Evolutionary conservation across 1,139 yeast species (phyloP).

Genomic region (Scheffersomyces cryptocercus): DNA sequence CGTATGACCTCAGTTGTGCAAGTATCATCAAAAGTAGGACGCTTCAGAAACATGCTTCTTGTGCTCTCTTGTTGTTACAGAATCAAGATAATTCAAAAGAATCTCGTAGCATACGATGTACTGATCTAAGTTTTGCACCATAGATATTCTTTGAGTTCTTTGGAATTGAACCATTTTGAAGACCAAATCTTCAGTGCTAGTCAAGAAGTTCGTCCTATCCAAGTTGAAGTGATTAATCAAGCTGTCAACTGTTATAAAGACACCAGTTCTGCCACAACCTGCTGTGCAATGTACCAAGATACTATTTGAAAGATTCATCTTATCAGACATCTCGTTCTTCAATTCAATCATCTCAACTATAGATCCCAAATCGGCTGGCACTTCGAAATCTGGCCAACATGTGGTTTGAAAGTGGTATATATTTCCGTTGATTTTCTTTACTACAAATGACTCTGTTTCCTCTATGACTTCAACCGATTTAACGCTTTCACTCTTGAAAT

Average conservation of each 20-base stretch:
- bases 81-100: constrained; percentile 24
- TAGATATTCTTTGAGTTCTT: constrained; percentile 44
- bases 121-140: constrained; percentile 51
- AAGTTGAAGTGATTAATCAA: constrained; percentile 12
- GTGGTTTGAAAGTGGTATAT: constrained; percentile 70
- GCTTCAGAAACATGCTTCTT: no score
- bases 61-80: no score
- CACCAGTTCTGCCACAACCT: constrained; percentile 20
- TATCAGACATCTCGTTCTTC: constrained; percentile 32
- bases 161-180: constrained; percentile 43
- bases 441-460: constrained; percentile 9
- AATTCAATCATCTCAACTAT: constrained; percentile 52
- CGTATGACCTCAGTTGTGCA: no score
- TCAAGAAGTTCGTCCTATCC: constrained; percentile 6
- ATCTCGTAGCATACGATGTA: constrained; percentile 46
- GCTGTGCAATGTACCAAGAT: constrained; percentile 29
- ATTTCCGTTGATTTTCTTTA: constrained; percentile 22
- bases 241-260: constrained; percentile 18
- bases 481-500: constrained; percentile 9
- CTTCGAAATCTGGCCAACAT: constrained; percentile 83
- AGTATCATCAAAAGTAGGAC: no score
- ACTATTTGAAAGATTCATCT: constrained; percentile 21
- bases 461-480: constrained; percentile 7
- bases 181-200: constrained; percentile 17
- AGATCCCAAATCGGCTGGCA: constrained; percentile 55